Evolutionary conservation across 2,329 filamentous ascomycete genomes (phyloP).

Genomic region (Ophiostoma ips): DNA sequence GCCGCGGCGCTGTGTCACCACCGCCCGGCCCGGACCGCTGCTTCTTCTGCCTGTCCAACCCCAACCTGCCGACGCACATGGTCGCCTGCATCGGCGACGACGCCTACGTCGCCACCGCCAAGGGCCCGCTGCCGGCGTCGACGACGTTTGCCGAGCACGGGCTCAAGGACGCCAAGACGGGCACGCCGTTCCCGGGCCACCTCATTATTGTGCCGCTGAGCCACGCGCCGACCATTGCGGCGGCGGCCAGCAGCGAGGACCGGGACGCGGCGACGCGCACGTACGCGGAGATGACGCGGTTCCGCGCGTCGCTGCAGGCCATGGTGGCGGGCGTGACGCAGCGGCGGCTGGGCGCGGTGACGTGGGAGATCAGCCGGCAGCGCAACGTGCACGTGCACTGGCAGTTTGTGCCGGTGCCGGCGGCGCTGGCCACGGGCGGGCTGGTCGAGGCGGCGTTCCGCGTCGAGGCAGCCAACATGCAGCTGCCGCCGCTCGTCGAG

Average conservation of each 20-base stretch:
- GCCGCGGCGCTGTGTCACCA: slow-evolving; percentile 31
- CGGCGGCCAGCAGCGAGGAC: slow-evolving; percentile 40
- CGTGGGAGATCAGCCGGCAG: slow-evolving; percentile 79
- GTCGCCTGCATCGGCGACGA: slow-evolving; percentile 81
- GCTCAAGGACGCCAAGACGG: slow-evolving; percentile 26
- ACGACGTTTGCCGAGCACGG: slow-evolving; percentile 50
- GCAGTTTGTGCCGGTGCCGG: slow-evolving; percentile 74
- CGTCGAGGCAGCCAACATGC: slow-evolving; percentile 67
- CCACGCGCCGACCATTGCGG: slow-evolving; percentile 61
- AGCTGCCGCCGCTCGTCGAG: slow-evolving; percentile 41
- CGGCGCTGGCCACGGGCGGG: slow-evolving; percentile 52
- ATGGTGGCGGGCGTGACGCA: slow-evolving; percentile 52
- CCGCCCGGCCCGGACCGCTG: slow-evolving; percentile 64
- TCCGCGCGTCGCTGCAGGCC: slow-evolving; percentile 60
- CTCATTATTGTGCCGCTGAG: slow-evolving; percentile 81
- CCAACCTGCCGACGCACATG: slow-evolving; percentile 71
- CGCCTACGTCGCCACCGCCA: slow-evolving; percentile 79
- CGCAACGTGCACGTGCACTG: slow-evolving; percentile 81
- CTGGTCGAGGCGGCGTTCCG: slow-evolving; percentile 81
- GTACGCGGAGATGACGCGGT: slow-evolving; percentile 69
- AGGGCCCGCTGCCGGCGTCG: slow-evolving; percentile 67
- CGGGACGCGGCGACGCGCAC: slow-evolving; percentile 40
- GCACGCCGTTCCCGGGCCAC: slow-evolving; percentile 58
- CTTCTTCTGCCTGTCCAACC: slow-evolving; percentile 91
- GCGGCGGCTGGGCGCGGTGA: slow-evolving; percentile 62